A percentile compares a stretch with the other conserved stretches of the same genome.
Conservation (phyloP, 169 alveolate genomes). For the Eimeria nieschulzi region DNA sequence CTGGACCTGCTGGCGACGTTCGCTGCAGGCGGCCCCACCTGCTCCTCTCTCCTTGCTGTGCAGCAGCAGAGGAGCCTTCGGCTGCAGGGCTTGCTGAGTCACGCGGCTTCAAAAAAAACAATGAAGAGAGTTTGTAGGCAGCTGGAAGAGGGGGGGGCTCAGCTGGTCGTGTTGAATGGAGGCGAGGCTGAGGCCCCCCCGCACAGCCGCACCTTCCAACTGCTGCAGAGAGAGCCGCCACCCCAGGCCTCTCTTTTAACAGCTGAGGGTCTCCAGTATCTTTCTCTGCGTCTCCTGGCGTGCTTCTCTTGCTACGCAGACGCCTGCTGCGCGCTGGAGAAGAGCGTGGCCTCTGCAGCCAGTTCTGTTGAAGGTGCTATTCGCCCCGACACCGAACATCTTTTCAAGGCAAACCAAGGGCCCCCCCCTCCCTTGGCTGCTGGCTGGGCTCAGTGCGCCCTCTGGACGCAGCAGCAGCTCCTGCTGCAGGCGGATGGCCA, state of each 20-base stretch:
- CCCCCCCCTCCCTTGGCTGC: background rate
- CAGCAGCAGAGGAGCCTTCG: slow-evolving; percentile 45
- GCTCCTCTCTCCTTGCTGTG: background rate
- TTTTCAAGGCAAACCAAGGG: background rate
- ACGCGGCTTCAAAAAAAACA: background rate
- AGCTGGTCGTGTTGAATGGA: background rate
- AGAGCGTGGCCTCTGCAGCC: background rate
- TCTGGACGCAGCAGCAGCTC: slow-evolving; percentile 23
- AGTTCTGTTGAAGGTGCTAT: background rate
- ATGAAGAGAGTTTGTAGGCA: background rate
- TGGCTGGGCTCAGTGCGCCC: background rate
- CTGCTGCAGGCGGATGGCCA: background rate
- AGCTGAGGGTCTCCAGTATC: background rate
- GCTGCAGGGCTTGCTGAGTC: background rate
- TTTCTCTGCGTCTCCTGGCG: background rate
- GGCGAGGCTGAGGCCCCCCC: background rate
- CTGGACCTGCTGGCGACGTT: slow-evolving; percentile 2
- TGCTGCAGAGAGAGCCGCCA: background rate
- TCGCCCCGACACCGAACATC: background rate
- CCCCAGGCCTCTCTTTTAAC: background rate
- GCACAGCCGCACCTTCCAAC: background rate
- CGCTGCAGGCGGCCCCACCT: slow-evolving; percentile 3
- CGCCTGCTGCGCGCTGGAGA: background rate
- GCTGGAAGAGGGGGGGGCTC: background rate
- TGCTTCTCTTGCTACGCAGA: background rate